Evolutionary conservation across 495 filamentous ascomycete genomes (phyloP).

Genomic region (Paragyromitra xinjiangensis): DNA sequence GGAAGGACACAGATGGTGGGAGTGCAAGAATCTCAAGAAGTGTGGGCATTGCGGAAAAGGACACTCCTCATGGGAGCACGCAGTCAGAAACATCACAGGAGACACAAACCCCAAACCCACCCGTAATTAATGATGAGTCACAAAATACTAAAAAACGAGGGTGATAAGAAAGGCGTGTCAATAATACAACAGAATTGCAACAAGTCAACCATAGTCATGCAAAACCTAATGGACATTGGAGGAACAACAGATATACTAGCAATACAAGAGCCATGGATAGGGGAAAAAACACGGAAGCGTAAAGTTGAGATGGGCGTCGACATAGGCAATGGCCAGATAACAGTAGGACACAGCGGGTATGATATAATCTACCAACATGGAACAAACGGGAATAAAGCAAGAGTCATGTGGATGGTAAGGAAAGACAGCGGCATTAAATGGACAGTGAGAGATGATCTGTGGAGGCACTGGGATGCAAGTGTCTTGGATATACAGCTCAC

Average conservation of each 20-base stretch:
- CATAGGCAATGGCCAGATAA: background rate
- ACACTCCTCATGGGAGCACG: background rate
- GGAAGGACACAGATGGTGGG: background rate
- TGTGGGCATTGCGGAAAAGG: too few species aligned
- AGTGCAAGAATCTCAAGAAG: background rate
- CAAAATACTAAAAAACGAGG: background rate
- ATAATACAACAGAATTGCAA: background rate
- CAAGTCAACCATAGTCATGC: constrained; percentile 11
- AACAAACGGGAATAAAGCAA: background rate
- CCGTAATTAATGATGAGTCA: background rate
- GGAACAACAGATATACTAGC: background rate
- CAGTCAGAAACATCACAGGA: background rate
- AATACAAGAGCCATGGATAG: constrained; percentile 26
- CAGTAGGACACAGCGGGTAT: background rate
- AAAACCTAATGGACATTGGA: background rate
- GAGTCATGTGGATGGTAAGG: background rate
- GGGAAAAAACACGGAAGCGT: too few species aligned
- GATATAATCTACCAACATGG: background rate
- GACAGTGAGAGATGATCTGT: background rate
- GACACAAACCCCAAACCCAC: background rate
- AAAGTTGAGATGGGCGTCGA: background rate
- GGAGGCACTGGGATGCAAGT: too few species aligned
- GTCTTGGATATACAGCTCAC: background rate
- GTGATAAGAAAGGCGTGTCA: background rate
- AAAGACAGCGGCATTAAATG: background rate